Percentiles rank a stretch among this genome's conserved stretches.
Conservation (phyloP, 345 rosid species). For the Sisymbrium altissimum region DNA sequence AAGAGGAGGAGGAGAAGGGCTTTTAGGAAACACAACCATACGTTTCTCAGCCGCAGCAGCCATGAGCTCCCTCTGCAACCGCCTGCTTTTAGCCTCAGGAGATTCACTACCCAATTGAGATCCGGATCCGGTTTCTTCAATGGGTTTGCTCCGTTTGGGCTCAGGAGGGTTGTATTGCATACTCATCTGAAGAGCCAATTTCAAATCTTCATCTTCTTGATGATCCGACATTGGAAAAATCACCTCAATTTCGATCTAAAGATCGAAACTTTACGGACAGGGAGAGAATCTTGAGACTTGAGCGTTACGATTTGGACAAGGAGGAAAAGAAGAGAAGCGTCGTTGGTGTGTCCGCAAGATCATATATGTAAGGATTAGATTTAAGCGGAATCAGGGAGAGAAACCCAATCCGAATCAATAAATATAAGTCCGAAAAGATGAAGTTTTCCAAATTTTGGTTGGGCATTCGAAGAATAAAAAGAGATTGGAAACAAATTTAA, state of each 20-base stretch:
- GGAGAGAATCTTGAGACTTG: neutral
- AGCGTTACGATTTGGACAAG: constrained; percentile 4
- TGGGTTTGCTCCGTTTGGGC: constrained; percentile 89
- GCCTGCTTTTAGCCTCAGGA: constrained; percentile 56
- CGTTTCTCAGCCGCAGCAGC: constrained; percentile 99
- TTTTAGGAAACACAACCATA: constrained; percentile 42
- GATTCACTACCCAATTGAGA: constrained; percentile 36
- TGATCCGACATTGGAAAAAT: constrained; percentile 74
- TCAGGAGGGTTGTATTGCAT: constrained; percentile 91
- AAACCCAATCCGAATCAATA: no score
- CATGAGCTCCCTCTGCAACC: constrained; percentile 85
- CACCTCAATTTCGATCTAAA: neutral
- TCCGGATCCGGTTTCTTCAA: constrained; percentile 47
- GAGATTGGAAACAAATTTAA: neutral
- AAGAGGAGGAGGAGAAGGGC: no score
- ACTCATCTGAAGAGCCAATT: constrained; percentile 88
- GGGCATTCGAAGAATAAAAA: neutral
- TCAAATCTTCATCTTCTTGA: constrained; percentile 80
- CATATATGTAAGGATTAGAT: constrained; percentile 4
- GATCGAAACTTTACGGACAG: neutral
- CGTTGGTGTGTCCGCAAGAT: neutral
- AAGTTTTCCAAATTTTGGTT: neutral
- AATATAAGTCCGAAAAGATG: neutral
- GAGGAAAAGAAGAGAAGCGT: neutral
- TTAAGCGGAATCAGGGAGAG: neutral